Conservation (phyloP, 257 asterid genomes). For the Solanum pinnatisectum region DNA sequence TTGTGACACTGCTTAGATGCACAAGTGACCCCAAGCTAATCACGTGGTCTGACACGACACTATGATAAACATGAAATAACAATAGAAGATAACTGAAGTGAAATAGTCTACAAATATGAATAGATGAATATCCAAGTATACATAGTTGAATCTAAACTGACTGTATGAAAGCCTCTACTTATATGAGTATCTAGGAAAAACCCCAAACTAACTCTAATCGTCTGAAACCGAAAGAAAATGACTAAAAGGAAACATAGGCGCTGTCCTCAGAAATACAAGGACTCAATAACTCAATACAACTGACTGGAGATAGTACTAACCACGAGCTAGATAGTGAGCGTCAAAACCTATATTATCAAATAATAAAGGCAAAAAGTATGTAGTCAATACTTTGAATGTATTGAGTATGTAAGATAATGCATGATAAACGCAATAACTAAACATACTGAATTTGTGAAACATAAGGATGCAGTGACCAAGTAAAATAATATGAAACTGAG, state of each 20-base stretch:
- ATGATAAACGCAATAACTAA: too few relatives aligned
- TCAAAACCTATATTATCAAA: too few relatives aligned
- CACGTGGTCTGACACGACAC: neutral
- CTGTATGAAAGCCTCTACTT: neutral
- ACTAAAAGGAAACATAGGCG: neutral
- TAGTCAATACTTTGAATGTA: too few relatives aligned
- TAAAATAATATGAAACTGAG: too few relatives aligned
- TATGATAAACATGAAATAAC: neutral
- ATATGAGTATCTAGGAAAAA: neutral
- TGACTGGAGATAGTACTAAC: too few relatives aligned
- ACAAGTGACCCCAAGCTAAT: too few relatives aligned
- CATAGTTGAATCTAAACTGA: neutral
- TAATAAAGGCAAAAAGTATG: too few relatives aligned
- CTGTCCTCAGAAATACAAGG: neutral
- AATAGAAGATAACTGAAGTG: neutral
- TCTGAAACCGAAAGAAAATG: neutral
- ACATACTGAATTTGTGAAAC: too few relatives aligned
- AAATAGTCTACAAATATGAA: neutral
- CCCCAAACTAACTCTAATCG: neutral
- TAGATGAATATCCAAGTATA: neutral
- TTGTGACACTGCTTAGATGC: neutral
- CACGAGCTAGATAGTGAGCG: neutral
- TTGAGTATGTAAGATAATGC: too few relatives aligned
- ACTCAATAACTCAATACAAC: too few relatives aligned
- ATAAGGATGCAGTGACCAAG: too few relatives aligned